phyloP scores from a whole-genome alignment of 345 rosid genomes.

The Cardamine chenopodiifolia region DNA sequence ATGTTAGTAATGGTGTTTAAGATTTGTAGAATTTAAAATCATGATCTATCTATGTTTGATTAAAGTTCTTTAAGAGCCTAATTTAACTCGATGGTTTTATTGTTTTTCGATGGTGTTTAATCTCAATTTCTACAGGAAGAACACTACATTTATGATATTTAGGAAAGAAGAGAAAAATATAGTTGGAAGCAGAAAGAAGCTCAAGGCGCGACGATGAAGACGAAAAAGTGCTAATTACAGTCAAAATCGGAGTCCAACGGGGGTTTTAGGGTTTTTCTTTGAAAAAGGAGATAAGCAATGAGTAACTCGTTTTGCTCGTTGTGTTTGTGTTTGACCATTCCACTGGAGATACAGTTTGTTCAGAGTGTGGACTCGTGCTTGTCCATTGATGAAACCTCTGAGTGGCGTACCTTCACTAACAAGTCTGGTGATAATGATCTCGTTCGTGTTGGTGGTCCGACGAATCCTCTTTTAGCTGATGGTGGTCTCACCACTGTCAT shows the following conservation, averaged over 20 bases:
- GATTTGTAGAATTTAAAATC: slow-evolving; percentile 2
- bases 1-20: slow-evolving; percentile 20
- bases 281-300: slow-evolving; percentile 49
- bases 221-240: not conserved
- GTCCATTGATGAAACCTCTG: slow-evolving; percentile 98
- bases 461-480: slow-evolving; percentile 88
- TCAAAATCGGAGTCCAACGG: slow-evolving; percentile 72
- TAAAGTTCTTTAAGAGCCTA: not conserved
- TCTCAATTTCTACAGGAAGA: slow-evolving; percentile 66
- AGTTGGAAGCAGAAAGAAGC: slow-evolving; percentile 13
- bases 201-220: slow-evolving; percentile 13
- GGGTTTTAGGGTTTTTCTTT: slow-evolving; percentile 88
- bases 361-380: slow-evolving; percentile 93
- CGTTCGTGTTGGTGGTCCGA: slow-evolving; percentile 95
- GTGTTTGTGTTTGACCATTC: slow-evolving; percentile 92
- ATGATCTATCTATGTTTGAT: slow-evolving; percentile 1
- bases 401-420: slow-evolving; percentile 97
- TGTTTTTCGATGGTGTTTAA: not conserved
- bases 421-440: slow-evolving; percentile 97
- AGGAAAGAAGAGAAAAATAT: not conserved
- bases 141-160: slow-evolving; percentile 56
- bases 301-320: slow-evolving; percentile 80
- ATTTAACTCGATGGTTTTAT: not conserved
- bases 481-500: slow-evolving; percentile 97
- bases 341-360: slow-evolving; percentile 97